These are phyloP conservation scores for Rosellinia necatrix DNA, from an alignment of 2,329 filamentous ascomycete genomes.

Conservation along the genomic window DNA sequence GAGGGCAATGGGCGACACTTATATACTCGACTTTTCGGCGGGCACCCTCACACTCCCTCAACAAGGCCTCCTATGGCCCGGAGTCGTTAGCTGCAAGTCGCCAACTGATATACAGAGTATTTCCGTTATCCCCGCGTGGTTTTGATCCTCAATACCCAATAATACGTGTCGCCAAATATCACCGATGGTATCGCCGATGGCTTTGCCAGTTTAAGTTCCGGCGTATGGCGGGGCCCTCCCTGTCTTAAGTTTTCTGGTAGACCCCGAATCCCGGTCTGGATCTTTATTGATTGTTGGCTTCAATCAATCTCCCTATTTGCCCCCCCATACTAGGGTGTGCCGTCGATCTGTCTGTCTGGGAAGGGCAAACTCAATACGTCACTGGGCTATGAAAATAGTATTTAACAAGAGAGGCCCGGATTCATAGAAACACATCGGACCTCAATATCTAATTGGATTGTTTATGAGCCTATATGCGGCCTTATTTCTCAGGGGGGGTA, in stretches of 20 bases:
- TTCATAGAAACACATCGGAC: too few relatives aligned
- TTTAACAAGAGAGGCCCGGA: too few relatives aligned
- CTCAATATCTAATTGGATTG: too few relatives aligned
- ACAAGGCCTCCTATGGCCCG: neutral
- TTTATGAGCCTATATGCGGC: neutral
- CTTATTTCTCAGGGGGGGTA: conserved; percentile 56
- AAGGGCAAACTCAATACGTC: too few relatives aligned
- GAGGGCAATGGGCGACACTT: neutral
- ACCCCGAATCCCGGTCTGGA: too few relatives aligned
- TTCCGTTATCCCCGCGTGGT: conserved; percentile 1
- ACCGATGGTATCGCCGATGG: conserved; percentile 28
- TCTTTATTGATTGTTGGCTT: too few relatives aligned
- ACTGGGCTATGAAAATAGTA: too few relatives aligned
- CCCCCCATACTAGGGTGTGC: too few relatives aligned
- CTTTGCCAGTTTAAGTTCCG: too few relatives aligned
- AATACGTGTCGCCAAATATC: conserved; percentile 4
- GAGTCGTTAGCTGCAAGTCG: neutral
- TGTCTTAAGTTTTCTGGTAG: too few relatives aligned
- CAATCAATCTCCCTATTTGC: too few relatives aligned
- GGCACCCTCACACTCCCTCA: neutral
- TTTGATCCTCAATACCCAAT: neutral
- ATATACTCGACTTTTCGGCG: conserved; percentile 1
- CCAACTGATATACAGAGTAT: neutral
- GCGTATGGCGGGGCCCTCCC: neutral
- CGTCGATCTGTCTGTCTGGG: too few relatives aligned